Conservation (phyloP, 345 rosid genomes). For the Citrus maxima region DNA sequence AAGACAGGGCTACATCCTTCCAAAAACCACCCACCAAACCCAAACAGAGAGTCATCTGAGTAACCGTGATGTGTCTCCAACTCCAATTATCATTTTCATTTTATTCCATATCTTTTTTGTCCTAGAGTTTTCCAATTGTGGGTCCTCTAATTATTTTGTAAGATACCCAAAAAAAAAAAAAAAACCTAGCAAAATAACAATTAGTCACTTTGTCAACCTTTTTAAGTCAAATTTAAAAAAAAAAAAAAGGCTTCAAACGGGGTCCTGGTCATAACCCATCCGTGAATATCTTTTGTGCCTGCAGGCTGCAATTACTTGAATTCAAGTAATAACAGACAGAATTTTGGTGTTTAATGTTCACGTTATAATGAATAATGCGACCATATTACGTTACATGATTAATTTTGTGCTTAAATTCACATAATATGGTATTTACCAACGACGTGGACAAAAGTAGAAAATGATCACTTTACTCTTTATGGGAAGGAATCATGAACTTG, state of each 20-base stretch:
- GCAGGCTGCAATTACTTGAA: no score
- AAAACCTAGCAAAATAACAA: not conserved
- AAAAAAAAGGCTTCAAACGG: no score
- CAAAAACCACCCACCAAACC: not conserved
- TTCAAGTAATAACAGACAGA: no score
- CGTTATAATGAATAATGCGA: not conserved
- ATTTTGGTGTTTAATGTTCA: no score
- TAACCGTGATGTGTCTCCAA: not conserved
- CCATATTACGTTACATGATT: not conserved
- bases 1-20: not conserved
- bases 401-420: not conserved
- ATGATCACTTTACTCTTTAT: not conserved
- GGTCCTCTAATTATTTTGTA: not conserved
- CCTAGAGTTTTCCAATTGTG: not conserved
- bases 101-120: not conserved
- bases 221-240: no score
- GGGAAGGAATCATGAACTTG: not conserved
- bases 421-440: no score
- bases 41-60: not conserved
- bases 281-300: no score
- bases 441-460: not conserved
- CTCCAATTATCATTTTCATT: not conserved
- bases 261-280: no score
- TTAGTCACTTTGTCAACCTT: not conserved
- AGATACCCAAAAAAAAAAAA: not conserved